Evolutionary conservation across 768 basidiomycete genomes (phyloP).

Genomic region (Coprinopsis cinerea): DNA sequence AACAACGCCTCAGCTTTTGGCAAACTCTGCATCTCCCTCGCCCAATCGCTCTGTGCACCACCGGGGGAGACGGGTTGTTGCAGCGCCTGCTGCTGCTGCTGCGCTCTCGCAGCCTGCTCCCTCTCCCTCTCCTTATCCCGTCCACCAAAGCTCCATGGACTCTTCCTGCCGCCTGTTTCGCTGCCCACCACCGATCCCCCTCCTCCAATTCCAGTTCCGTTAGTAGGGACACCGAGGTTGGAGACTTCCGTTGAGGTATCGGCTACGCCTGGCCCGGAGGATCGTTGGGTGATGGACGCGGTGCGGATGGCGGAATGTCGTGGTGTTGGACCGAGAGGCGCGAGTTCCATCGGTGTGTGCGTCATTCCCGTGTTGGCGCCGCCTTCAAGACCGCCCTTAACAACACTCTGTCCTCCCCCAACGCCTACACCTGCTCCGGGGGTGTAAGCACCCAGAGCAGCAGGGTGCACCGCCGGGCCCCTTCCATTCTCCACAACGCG

Average conservation of each 20-base stretch:
- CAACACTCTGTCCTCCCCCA: too few relatives aligned
- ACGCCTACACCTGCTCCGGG: too few relatives aligned
- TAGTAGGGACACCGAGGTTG: not conserved
- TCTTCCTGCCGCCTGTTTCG: not conserved
- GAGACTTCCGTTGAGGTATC: not conserved
- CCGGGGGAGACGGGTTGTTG: not conserved
- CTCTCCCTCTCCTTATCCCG: not conserved
- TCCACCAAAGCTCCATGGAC: conserved; percentile 1
- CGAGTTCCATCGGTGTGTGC: too few relatives aligned
- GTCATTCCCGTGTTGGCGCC: too few relatives aligned
- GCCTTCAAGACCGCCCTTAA: too few relatives aligned
- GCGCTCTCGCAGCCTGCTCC: not conserved
- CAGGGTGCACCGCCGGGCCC: not conserved
- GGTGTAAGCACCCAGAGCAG: not conserved
- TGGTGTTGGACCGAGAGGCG: too few relatives aligned
- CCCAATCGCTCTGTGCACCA: not conserved
- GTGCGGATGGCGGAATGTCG: too few relatives aligned
- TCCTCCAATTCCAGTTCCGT: too few relatives aligned
- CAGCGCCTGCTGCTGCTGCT: too few relatives aligned
- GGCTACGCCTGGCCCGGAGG: not conserved
- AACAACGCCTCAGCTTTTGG: not conserved
- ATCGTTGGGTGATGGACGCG: too few relatives aligned
- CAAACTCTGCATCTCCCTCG: conserved; percentile 11
- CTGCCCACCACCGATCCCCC: not conserved
- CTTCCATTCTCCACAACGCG: conserved; percentile 6